Conservation (phyloP, 495 filamentous ascomycete genomes). For the Penicillium tannophilum region DNA sequence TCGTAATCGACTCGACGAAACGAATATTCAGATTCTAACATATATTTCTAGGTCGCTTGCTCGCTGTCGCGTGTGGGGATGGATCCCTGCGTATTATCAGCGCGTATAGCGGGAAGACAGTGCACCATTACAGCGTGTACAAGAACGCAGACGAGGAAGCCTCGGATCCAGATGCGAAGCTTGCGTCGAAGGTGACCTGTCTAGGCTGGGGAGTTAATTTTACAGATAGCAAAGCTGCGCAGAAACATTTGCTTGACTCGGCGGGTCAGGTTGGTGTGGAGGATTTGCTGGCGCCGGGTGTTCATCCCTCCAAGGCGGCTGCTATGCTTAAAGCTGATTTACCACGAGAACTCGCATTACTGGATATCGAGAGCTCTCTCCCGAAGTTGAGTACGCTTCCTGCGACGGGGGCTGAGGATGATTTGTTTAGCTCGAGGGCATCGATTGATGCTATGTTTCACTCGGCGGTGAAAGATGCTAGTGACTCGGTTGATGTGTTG, state of each 20-base stretch:
- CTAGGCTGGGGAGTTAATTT: constrained; percentile 76
- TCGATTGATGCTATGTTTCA: constrained; percentile 36
- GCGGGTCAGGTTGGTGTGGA: constrained; percentile 44
- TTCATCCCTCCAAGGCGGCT: constrained; percentile 40
- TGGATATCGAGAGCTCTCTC: constrained; percentile 78
- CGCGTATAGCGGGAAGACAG: constrained; percentile 74
- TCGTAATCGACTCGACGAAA: background rate
- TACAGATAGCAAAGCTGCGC: constrained; percentile 55
- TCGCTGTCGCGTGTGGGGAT: constrained; percentile 80
- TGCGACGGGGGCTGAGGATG: constrained; percentile 49
- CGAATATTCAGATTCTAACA: constrained; percentile 1
- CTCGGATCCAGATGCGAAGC: constrained; percentile 32
- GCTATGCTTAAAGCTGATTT: constrained; percentile 59
- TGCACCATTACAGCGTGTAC: constrained; percentile 62
- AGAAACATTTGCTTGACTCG: constrained; percentile 43
- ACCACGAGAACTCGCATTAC: constrained; percentile 72
- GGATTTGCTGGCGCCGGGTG: constrained; percentile 43
- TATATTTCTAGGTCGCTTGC: constrained; percentile 57
- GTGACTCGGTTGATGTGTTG: constrained; percentile 79
- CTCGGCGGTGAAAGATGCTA: constrained; percentile 54
- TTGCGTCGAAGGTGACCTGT: constrained; percentile 52
- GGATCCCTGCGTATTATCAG: constrained; percentile 69
- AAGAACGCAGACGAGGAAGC: constrained; percentile 30
- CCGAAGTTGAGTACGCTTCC: constrained; percentile 77
- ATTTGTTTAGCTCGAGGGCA: constrained; percentile 31